Evolutionary conservation across 495 filamentous ascomycete species (phyloP), one percentile per base, ranked within the genome.

Genomic region (Trypethelium eluteriae): DNA sequence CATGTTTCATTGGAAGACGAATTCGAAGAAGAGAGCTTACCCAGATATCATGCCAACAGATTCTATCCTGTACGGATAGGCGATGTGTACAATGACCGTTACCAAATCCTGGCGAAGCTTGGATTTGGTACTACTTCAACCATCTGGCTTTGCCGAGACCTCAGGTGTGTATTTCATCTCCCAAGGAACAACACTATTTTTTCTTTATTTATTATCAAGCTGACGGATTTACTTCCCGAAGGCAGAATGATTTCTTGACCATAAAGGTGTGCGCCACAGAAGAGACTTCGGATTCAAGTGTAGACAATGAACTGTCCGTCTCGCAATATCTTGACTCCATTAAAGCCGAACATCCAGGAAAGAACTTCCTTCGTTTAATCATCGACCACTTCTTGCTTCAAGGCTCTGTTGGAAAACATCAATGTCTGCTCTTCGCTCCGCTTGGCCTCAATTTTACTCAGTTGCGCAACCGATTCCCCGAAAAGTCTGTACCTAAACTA

Each of bases 101-200:
- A 80, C 65, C 75, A 81, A 63, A 70, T 79, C 12, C 59, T 79
- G 3, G 75, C 71, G 14, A 83, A 84, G 70, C 71, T 84, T 35
- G 80, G 81, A n/a, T 82, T 73, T 71, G 81, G 80, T 1, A 69
- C 72, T 6, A 70, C 63, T 39, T 82, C 81, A 4, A 83, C 80
- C 1, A 75, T 80, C 18, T 84, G 82, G 82, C 75, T 86, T 34
- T 79, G 78, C 57, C 77, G 77, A 46, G 82, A 84, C 77, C 75
- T 85, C n/a, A n/a, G n/a, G n/a, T n/a, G n/a, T n/a, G n/a, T n/a
- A n/a, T n/a, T n/a, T n/a, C n/a, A n/a, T n/a, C n/a, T n/a, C n/a
- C n/a, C n/a, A n/a, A n/a, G n/a, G n/a, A n/a, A n/a, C n/a, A n/a
- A n/a, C n/a, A n/a, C n/a, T n/a, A n/a, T n/a, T n/a, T n/a, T n/a